A percentile compares a stretch with the other conserved stretches of the same genome.
phyloP scores from a whole-genome alignment of 2,329 filamentous ascomycete species.

The Lasiodiplodia citricola region DNA sequence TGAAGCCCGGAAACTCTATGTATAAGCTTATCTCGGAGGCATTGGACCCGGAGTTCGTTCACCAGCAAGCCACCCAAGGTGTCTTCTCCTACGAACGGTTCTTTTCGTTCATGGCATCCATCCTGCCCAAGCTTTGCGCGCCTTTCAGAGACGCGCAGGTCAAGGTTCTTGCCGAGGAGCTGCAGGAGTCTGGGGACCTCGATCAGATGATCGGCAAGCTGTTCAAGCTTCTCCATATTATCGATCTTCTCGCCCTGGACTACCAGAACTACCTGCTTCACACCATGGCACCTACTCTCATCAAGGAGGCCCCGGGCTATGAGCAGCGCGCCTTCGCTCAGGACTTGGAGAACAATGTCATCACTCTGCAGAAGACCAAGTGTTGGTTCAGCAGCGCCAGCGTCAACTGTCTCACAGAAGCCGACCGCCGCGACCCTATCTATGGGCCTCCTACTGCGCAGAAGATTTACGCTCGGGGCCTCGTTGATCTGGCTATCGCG shows the following conservation, averaged over 20 bases:
- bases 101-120: slow-evolving; percentile 74
- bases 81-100: slow-evolving; percentile 83
- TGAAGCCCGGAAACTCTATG: slow-evolving; percentile 74
- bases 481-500: slow-evolving; percentile 76
- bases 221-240: slow-evolving; percentile 74
- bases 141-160: slow-evolving; percentile 80
- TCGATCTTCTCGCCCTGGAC: slow-evolving; percentile 78
- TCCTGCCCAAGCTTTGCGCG: slow-evolving; percentile 80
- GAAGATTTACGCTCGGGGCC: slow-evolving; percentile 76
- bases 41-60: slow-evolving; percentile 73
- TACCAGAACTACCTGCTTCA: slow-evolving; percentile 82
- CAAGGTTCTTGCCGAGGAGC: slow-evolving; percentile 68
- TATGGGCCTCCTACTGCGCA: slow-evolving; percentile 69
- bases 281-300: slow-evolving; percentile 71
- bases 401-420: slow-evolving; percentile 68
- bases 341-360: slow-evolving; percentile 62
- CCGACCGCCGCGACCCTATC: slow-evolving; percentile 70
- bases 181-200: slow-evolving; percentile 51
- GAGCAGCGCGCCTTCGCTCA: slow-evolving; percentile 75
- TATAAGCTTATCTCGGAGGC: slow-evolving; percentile 76
- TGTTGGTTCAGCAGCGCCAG: slow-evolving; percentile 70
- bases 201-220: slow-evolving; percentile 76
- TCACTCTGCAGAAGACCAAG: slow-evolving; percentile 65
- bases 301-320: slow-evolving; percentile 73
- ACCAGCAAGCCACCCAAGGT: slow-evolving; percentile 70